A percentile compares a stretch with the other conserved stretches of the same genome.
Conservation (phyloP, 2,329 filamentous ascomycete genomes). For the Pseudocercospora eumusae region DNA sequence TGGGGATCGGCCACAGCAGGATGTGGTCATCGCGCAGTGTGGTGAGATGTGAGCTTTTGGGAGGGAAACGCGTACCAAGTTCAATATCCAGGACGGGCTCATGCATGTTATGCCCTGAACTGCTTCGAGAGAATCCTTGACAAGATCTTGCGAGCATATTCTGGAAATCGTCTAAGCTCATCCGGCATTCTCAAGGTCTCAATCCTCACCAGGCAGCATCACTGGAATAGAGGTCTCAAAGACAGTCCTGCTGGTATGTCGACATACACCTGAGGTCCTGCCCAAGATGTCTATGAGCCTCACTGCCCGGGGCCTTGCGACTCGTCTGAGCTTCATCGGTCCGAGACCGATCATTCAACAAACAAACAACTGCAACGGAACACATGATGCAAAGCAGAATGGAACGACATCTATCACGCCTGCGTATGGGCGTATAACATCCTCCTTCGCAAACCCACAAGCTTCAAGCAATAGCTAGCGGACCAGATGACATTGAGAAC, state of each 20-base stretch:
- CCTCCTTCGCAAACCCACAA: background rate
- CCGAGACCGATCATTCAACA: background rate
- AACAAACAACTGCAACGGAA: background rate
- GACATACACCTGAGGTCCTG: background rate
- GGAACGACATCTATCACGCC: background rate
- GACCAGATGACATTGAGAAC: background rate
- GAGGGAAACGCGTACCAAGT: background rate
- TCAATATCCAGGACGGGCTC: background rate
- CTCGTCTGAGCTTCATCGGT: background rate
- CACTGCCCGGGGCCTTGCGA: background rate
- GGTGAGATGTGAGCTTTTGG: slow-evolving; percentile 74
- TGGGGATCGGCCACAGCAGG: slow-evolving; percentile 79
- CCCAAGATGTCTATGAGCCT: background rate
- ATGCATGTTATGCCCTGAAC: background rate
- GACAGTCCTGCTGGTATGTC: background rate
- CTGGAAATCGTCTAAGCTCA: background rate
- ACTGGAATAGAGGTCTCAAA: background rate
- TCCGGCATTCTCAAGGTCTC: background rate
- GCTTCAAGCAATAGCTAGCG: background rate
- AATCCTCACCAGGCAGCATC: background rate
- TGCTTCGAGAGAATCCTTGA: background rate
- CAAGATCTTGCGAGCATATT: too few relatives aligned
- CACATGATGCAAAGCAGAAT: background rate
- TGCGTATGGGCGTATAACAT: background rate
- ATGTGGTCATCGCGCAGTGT: slow-evolving; percentile 81